Percentiles rank a stretch among this genome's conserved stretches.
phyloP scores from a whole-genome alignment of 2,329 filamentous ascomycete genomes.

The Colletotrichum incanum region DNA sequence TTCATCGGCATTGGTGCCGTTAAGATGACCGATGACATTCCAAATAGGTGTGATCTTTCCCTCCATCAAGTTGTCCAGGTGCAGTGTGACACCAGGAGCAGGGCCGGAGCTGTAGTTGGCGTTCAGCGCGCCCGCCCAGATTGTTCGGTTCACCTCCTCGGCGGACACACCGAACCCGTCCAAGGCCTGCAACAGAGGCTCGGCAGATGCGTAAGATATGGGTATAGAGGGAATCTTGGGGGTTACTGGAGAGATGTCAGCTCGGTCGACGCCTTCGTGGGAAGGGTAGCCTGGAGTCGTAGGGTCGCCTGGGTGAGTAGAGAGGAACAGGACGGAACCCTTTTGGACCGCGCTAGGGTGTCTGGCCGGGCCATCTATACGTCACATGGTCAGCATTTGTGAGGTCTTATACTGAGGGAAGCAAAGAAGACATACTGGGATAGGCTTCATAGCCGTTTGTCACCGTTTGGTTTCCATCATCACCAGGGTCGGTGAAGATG shows the following conservation, averaged over 20 bases:
- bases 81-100: slow-evolving; percentile 72
- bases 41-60: slow-evolving; percentile 80
- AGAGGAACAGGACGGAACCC: slow-evolving; percentile 80
- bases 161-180: slow-evolving; percentile 82
- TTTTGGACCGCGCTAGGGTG: slow-evolving; percentile 85
- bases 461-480: slow-evolving; percentile 82
- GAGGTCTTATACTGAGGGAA: too few species aligned
- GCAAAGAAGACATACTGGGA: slow-evolving; percentile 59
- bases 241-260: slow-evolving; percentile 73
- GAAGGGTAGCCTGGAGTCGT: slow-evolving; percentile 89
- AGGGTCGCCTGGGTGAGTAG: slow-evolving; percentile 74
- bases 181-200: slow-evolving; percentile 83
- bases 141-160: slow-evolving; percentile 72
- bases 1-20: slow-evolving; percentile 82
- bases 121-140: slow-evolving; percentile 70
- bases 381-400: not conserved
- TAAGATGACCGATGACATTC: slow-evolving; percentile 86
- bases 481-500: slow-evolving; percentile 82
- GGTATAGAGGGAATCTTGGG: slow-evolving; percentile 86
- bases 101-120: slow-evolving; percentile 61
- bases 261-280: slow-evolving; percentile 78
- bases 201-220: slow-evolving; percentile 82
- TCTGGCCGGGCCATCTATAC: slow-evolving; percentile 75
- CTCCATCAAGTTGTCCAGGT: slow-evolving; percentile 75
- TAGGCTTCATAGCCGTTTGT: slow-evolving; percentile 82